Conservation (phyloP, 805 yeast species). For the Candida ovalis region DNA sequence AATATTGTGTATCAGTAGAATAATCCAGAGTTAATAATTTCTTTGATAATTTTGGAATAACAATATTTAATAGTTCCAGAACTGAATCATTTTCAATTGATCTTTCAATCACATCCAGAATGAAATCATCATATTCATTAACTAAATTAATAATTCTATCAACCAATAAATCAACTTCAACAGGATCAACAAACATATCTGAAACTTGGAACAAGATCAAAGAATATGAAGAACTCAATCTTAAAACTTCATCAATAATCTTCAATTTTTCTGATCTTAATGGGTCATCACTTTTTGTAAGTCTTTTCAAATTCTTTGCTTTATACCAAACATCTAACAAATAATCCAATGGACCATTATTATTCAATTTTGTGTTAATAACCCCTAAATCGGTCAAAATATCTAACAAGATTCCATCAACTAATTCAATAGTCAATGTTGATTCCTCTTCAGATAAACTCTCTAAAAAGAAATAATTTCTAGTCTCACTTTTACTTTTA, state of each 20-base stretch:
- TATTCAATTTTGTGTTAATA: slow-evolving; percentile 24
- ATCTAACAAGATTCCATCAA: slow-evolving; percentile 55
- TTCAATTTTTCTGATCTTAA: slow-evolving; percentile 34
- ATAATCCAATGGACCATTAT: slow-evolving; percentile 40
- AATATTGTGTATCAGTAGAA: slow-evolving; percentile 46
- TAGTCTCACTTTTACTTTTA: slow-evolving; percentile 17
- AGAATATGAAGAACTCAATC: slow-evolving; percentile 57
- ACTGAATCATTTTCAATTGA: slow-evolving; percentile 66
- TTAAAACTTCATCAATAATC: slow-evolving; percentile 45
- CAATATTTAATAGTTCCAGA: slow-evolving; percentile 52
- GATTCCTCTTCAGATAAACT: slow-evolving; percentile 24
- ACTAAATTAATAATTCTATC: slow-evolving; percentile 25
- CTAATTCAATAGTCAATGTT: slow-evolving; percentile 27
- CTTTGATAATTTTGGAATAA: slow-evolving; percentile 43
- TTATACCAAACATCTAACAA: slow-evolving; percentile 42
- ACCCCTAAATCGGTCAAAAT: slow-evolving; percentile 50
- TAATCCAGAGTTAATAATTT: slow-evolving; percentile 38
- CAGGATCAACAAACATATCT: slow-evolving; percentile 50
- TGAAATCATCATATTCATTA: slow-evolving; percentile 37
- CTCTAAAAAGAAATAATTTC: slow-evolving; percentile 16
- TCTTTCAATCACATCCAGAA: slow-evolving; percentile 52
- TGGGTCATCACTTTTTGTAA: slow-evolving; percentile 39
- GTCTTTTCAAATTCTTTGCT: slow-evolving; percentile 39
- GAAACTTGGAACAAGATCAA: slow-evolving; percentile 66
- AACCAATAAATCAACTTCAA: slow-evolving; percentile 29